Evolutionary conservation across 2,329 filamentous ascomycete genomes (phyloP).

Genomic region (Neofusicoccum parvum): DNA sequence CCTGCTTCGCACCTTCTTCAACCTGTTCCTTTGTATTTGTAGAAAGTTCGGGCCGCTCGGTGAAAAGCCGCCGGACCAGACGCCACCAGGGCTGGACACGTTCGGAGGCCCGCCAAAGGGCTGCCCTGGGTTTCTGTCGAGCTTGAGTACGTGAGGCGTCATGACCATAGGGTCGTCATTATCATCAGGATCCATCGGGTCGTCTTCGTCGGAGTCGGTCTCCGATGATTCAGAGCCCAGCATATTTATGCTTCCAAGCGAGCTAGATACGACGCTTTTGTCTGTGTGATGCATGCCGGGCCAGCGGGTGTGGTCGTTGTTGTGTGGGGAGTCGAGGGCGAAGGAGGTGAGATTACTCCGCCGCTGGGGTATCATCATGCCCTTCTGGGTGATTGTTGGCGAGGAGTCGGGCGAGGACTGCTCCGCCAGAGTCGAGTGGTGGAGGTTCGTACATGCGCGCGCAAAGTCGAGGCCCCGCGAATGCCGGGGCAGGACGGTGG

Average conservation of each 20-base stretch:
- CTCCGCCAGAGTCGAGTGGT: slow-evolving; percentile 92
- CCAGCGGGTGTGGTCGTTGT: slow-evolving; percentile 62
- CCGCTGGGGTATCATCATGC: slow-evolving; percentile 60
- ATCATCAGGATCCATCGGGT: slow-evolving; percentile 52
- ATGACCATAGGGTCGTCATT: slow-evolving; percentile 72
- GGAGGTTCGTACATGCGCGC: slow-evolving; percentile 86
- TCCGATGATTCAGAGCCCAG: slow-evolving; percentile 78
- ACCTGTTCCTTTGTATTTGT: slow-evolving; percentile 70
- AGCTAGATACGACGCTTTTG: slow-evolving; percentile 63
- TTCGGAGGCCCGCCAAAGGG: slow-evolving; percentile 37
- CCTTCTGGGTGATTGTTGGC: slow-evolving; percentile 75
- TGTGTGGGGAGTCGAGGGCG: slow-evolving; percentile 65
- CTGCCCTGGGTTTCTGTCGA: slow-evolving; percentile 50
- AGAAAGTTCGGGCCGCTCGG: slow-evolving; percentile 72
- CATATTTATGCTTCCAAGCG: slow-evolving; percentile 77
- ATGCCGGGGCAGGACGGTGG: slow-evolving; percentile 83
- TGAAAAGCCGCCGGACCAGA: slow-evolving; percentile 68
- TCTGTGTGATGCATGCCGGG: slow-evolving; percentile 59
- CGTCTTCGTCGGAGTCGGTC: slow-evolving; percentile 61
- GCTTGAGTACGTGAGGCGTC: slow-evolving; percentile 75
- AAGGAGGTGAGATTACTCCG: slow-evolving; percentile 46
- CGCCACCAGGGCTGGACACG: slow-evolving; percentile 56
- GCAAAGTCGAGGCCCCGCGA: slow-evolving; percentile 93
- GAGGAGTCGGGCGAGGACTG: slow-evolving; percentile 87
- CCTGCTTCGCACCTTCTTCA: slow-evolving; percentile 61